phyloP scores from a whole-genome alignment of 345 rosid genomes.

The Eucalyptus erythrocorys region DNA sequence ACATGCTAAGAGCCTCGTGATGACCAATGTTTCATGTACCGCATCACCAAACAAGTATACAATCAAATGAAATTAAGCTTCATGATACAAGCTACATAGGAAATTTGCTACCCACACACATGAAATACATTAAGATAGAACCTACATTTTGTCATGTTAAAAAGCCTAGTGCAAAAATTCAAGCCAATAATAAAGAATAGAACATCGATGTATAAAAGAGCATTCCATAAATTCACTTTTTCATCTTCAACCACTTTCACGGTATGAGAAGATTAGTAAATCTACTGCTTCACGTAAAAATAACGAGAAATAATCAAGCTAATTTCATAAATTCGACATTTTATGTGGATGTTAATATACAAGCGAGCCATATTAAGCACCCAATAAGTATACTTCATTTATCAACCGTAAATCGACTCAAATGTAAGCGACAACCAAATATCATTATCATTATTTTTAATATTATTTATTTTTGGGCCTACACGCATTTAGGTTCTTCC shows the following conservation, averaged over 20 bases:
- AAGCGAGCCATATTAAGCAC: background rate
- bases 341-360: background rate
- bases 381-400: background rate
- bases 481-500: background rate
- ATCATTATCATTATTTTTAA: background rate
- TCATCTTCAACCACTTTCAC: fast-evolving
- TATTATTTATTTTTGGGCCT: background rate
- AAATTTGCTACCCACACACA: background rate
- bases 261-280: background rate
- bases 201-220: background rate
- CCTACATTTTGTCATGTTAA: background rate
- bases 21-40: too few species aligned
- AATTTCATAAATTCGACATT: background rate
- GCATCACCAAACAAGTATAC: background rate
- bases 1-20: background rate
- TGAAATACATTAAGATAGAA: background rate
- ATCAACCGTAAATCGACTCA: background rate
- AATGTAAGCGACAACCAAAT: background rate
- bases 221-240: background rate
- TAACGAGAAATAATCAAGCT: background rate
- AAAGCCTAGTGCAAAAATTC: background rate
- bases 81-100: fast-evolving
- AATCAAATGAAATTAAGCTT: background rate
- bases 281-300: background rate
- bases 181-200: fast-evolving